Evolutionary conservation across 1,284 basidiomycete genomes (phyloP), one percentile per base, ranked within the genome.

Genomic region (Trichosporon asahii): DNA sequence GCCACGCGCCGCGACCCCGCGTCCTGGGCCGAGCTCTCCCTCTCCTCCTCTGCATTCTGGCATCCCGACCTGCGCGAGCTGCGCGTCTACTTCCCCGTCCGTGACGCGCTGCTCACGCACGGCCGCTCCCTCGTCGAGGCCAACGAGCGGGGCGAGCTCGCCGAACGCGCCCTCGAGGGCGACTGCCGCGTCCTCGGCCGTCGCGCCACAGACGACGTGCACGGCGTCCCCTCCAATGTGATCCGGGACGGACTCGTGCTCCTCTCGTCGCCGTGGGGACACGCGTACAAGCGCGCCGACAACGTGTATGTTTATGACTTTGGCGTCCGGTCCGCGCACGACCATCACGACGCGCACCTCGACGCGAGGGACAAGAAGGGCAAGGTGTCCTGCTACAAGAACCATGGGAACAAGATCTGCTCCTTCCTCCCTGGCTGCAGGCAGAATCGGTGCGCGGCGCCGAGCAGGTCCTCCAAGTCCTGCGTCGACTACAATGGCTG

Each of bases 401-500:
- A 66, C 65, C 65, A 66, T 21, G 49, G 49, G 18, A 37, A 37
- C 65, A 33, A 66, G 65, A 55, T 66, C 46, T 66, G 65, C 49
- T 35, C 49, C n/a, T 55, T 66, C 49, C n/a, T 37, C 31, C 29
- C 29, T 6, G 40, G 31, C 31, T 55, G 31, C 18, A 37, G n/a
- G 31, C 46, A 49, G 18, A 33, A 35, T 8, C 65, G 65, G 25
- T 66, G 65, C 31, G 31, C 29, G 3, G 29, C 27, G n/a, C 46
- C 49, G 5, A 8, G 15, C 2, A 18, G 49, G 7, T 15, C 18
- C 4, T n/a, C 46, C 5, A n/a, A 27, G 49, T 11, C 6, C 4
- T 66, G 65, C n/a, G 29, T 33, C 6, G 65, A 66, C 49, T 66
- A 66, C 49, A 66, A 66, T 18, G 65, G 65, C n/a, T 66, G 46